Conservation (phyloP, 2,329 filamentous ascomycete genomes). For the Calcarisporium arbuscula region DNA sequence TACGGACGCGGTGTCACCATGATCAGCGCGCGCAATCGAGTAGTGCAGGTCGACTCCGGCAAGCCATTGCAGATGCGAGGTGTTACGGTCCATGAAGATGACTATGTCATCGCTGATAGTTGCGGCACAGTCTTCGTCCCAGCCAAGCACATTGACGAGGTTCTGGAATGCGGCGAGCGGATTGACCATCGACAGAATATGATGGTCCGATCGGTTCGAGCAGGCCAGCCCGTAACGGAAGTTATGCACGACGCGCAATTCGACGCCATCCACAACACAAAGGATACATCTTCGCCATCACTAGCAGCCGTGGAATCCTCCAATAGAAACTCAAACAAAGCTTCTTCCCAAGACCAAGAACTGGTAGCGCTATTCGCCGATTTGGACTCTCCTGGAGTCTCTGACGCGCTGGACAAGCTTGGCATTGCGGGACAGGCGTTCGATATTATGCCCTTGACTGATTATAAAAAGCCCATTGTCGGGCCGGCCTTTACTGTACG, state of each 20-base stretch:
- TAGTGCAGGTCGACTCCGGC: constrained; percentile 18
- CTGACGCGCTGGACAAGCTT: too few relatives aligned
- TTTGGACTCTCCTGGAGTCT: constrained; percentile 11
- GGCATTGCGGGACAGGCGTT: constrained; percentile 12
- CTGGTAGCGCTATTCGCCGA: constrained; percentile 10
- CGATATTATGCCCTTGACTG: constrained; percentile 14
- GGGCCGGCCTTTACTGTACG: constrained; percentile 27
- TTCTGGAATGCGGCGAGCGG: constrained; percentile 9
- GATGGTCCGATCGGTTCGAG: constrained; percentile 9
- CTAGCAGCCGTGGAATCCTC: too few relatives aligned
- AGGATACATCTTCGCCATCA: too few relatives aligned
- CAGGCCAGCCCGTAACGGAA: constrained; percentile 8
- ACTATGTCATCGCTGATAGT: constrained; percentile 14
- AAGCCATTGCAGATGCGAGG: constrained; percentile 9
- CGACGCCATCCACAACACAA: constrained; percentile 2
- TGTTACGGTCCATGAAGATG: constrained; percentile 11
- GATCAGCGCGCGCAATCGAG: constrained; percentile 23
- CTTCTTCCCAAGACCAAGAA: constrained; percentile 10
- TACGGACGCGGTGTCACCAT: constrained; percentile 25
- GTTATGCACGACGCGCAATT: constrained; percentile 11
- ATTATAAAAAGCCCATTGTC: constrained; percentile 21
- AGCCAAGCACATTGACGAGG: constrained; percentile 7
- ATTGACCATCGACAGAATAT: constrained; percentile 7
- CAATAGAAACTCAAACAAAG: too few relatives aligned
- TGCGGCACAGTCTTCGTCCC: constrained; percentile 12